phyloP scores from a whole-genome alignment of 495 filamentous ascomycete species.

The Aspergillus baeticus region DNA sequence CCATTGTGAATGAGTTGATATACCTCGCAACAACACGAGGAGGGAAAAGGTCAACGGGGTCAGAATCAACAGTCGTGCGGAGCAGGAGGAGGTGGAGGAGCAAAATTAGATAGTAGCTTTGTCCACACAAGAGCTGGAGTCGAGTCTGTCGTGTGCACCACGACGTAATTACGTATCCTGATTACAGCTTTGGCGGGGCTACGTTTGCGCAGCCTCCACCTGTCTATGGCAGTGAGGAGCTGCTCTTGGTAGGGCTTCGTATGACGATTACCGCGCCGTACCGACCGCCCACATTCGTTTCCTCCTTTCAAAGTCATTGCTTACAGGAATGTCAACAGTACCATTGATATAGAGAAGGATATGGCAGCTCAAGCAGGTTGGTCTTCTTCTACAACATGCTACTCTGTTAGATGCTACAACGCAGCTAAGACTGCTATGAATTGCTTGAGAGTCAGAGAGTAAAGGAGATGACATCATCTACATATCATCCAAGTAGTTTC shows the following conservation, averaged over 20 bases:
- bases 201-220: neutral
- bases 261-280: constrained; percentile 8
- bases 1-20: constrained; percentile 37
- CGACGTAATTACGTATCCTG: constrained; percentile 7
- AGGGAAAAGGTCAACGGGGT: constrained; percentile 16
- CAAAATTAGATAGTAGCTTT: constrained; percentile 11
- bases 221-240: no score
- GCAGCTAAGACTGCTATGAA: neutral
- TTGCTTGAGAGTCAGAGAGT: neutral
- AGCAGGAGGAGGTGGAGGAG: constrained; percentile 25
- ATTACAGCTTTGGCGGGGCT: constrained; percentile 13
- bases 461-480: neutral
- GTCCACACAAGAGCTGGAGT: constrained; percentile 28
- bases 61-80: constrained; percentile 13
- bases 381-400: no score
- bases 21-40: constrained; percentile 26
- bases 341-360: no score
- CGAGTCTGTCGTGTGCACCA: constrained; percentile 14
- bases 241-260: constrained; percentile 13
- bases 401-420: no score
- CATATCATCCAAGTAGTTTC: neutral
- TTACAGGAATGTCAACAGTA: no score
- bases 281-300: neutral
- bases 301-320: neutral
- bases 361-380: neutral